These are phyloP conservation scores for Cornus controversa DNA, from an alignment of 148 eudicot species.

Conservation along the genomic window DNA sequence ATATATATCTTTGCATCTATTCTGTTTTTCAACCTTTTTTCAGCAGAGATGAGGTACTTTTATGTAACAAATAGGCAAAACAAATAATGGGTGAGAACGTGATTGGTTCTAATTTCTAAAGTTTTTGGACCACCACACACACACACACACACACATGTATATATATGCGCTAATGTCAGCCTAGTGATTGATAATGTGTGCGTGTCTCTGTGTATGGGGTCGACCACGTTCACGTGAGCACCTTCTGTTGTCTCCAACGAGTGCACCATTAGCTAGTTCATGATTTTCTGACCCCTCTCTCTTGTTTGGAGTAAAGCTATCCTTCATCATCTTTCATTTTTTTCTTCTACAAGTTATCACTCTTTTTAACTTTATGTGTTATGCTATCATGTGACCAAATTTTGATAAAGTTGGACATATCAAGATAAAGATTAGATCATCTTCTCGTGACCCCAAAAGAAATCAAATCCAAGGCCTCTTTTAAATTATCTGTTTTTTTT, in stretches of 20 bases:
- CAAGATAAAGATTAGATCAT: background rate
- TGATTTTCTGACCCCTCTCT: background rate
- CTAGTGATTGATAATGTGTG: background rate
- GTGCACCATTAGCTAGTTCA: background rate
- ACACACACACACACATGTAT: too few relatives aligned
- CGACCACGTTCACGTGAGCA: conserved; percentile 25
- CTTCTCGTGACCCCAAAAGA: background rate
- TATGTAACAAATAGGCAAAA: background rate
- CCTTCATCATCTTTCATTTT: background rate
- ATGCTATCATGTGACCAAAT: background rate
- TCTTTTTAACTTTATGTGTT: background rate
- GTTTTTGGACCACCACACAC: too few relatives aligned
- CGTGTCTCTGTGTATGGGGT: conserved; percentile 14
- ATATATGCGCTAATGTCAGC: too few relatives aligned
- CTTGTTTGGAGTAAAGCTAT: background rate
- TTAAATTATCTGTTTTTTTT: too few relatives aligned
- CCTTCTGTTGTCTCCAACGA: conserved; percentile 10
- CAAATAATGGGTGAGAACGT: background rate
- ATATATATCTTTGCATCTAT: background rate
- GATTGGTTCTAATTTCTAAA: background rate
- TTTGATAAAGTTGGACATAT: too few relatives aligned
- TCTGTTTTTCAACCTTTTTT: background rate
- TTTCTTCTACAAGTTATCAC: background rate
- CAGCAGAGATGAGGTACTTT: background rate
- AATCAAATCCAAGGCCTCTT: too few relatives aligned